Evolutionary conservation across 2,329 filamentous ascomycete genomes (phyloP).

Genomic region (Fusarium hostae): DNA sequence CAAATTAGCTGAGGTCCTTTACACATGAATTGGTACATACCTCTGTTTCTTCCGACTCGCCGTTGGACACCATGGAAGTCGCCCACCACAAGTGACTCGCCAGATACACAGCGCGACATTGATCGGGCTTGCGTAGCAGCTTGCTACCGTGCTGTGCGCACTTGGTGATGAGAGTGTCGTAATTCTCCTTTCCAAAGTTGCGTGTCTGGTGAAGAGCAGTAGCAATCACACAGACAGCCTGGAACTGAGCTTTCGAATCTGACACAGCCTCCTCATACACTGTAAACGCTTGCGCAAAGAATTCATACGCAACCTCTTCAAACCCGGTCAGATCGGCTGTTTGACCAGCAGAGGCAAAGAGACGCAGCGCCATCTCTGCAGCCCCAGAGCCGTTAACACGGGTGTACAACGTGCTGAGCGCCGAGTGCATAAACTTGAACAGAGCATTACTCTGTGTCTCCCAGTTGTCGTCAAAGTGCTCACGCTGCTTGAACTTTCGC

Average conservation of each 20-base stretch:
- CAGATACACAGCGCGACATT: constrained; percentile 95
- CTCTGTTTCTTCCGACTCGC: constrained; percentile 83
- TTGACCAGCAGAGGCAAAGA: constrained; percentile 93
- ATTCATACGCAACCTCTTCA: constrained; percentile 97
- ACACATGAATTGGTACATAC: constrained; percentile 61
- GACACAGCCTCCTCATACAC: constrained; percentile 97
- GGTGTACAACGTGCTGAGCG: constrained; percentile 86
- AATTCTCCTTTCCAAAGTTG: constrained; percentile 95
- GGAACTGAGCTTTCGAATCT: constrained; percentile 96
- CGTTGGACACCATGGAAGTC: constrained; percentile 79
- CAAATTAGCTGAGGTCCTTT: constrained; percentile 30
- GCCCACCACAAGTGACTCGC: constrained; percentile 99
- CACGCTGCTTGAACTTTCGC: constrained; percentile 85
- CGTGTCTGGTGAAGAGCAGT: constrained; percentile 88
- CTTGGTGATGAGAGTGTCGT: constrained; percentile 98
- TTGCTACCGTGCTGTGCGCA: constrained; percentile 97
- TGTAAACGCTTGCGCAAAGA: constrained; percentile 97
- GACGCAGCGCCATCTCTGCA: constrained; percentile 86
- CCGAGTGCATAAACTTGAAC: constrained; percentile 95
- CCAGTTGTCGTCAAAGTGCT: constrained; percentile 80
- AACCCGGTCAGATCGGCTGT: constrained; percentile 91
- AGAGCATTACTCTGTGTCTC: constrained; percentile 76
- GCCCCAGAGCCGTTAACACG: constrained; percentile 81
- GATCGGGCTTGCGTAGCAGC: constrained; percentile 95
- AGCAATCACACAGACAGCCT: constrained; percentile 94